Evolutionary conservation across 1,284 basidiomycete genomes (phyloP).

Genomic region (Ganoderma leucocontextum): DNA sequence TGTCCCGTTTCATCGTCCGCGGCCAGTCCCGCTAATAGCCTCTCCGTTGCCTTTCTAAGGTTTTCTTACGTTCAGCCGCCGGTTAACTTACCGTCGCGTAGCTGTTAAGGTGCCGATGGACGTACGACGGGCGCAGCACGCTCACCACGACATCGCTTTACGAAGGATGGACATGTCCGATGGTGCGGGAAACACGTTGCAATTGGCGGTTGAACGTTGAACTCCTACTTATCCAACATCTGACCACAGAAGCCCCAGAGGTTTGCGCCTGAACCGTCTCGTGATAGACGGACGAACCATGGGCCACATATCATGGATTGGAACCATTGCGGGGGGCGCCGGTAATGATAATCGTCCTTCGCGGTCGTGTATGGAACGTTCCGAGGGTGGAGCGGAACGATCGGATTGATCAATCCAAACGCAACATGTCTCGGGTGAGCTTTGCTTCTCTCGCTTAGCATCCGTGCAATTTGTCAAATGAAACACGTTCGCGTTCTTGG

Average conservation of each 20-base stretch:
- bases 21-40: background rate
- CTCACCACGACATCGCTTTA: background rate
- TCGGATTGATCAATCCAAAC: conserved; percentile 16
- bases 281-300: background rate
- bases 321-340: background rate
- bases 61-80: conserved; percentile 6
- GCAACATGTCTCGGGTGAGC: conserved; percentile 15
- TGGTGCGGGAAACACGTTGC: background rate
- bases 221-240: background rate
- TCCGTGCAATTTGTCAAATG: conserved; percentile 17
- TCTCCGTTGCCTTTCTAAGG: background rate
- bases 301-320: background rate
- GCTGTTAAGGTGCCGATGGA: background rate
- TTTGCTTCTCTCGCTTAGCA: conserved; percentile 25
- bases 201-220: background rate
- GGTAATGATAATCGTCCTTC: background rate
- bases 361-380: conserved; percentile 2
- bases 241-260: background rate
- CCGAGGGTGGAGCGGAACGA: conserved; percentile 26
- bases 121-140: background rate
- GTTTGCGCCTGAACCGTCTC: background rate
- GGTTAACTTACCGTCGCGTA: background rate
- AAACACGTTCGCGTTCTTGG: conserved; percentile 24
- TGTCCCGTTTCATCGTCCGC: background rate
- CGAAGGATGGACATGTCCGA: background rate